Evolutionary conservation across 805 yeast genomes (phyloP).

Genomic region (Lachancea kluyveri): DNA sequence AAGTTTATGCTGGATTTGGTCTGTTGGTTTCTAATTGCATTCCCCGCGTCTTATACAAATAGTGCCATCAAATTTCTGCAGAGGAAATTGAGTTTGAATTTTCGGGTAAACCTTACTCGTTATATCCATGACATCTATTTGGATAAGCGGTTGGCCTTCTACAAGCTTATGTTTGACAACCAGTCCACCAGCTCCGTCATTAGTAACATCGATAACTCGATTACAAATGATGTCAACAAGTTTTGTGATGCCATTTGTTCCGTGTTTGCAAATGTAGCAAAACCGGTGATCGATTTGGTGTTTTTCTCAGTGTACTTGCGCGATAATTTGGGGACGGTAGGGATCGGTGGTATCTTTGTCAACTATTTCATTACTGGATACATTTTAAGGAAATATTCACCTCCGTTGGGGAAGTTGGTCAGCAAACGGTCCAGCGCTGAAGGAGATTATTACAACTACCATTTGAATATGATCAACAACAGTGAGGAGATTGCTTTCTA

Average conservation of each 20-base stretch:
- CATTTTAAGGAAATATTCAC: constrained; percentile 65
- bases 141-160: constrained; percentile 74
- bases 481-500: constrained; percentile 93
- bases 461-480: constrained; percentile 76
- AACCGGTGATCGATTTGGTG: constrained; percentile 81
- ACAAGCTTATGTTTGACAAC: constrained; percentile 64
- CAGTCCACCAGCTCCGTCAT: constrained; percentile 35
- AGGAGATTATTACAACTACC: constrained; percentile 84
- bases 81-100: constrained; percentile 68
- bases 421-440: constrained; percentile 71
- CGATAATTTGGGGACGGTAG: constrained; percentile 82
- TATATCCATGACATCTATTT: constrained; percentile 87
- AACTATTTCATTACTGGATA: constrained; percentile 79
- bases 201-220: constrained; percentile 71
- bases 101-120: constrained; percentile 76
- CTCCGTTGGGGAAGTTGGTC: constrained; percentile 76
- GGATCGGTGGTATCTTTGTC: constrained; percentile 71
- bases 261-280: constrained; percentile 82
- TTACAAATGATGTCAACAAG: constrained; percentile 76
- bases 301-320: constrained; percentile 80
- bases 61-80: constrained; percentile 81
- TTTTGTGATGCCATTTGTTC: constrained; percentile 79
- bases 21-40: constrained; percentile 84
- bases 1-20: constrained; percentile 71
- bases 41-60: constrained; percentile 90